phyloP scores from a whole-genome alignment of 108 stramenopile species.

The Nannochloropsis gaditana region DNA sequence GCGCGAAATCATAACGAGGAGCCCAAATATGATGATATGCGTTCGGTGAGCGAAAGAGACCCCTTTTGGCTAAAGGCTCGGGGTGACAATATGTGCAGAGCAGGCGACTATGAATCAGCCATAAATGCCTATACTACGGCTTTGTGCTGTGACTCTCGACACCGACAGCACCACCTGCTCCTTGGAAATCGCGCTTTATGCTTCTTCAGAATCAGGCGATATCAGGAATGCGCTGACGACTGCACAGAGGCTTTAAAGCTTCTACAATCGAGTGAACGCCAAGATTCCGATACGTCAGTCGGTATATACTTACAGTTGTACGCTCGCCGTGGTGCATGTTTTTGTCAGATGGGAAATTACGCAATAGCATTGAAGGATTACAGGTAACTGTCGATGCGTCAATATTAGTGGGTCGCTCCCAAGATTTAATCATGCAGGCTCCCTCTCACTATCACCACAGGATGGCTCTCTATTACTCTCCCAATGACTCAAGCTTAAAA shows the following conservation, averaged over 20 bases:
- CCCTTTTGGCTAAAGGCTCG: conserved; percentile 22
- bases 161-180: background rate
- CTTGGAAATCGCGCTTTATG: conserved; percentile 3
- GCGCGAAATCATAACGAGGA: background rate
- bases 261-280: background rate
- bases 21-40: background rate
- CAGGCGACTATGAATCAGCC: conserved; percentile 23
- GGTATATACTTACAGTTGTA: background rate
- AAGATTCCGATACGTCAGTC: background rate
- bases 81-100: background rate
- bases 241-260: background rate
- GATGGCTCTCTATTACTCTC: conserved; percentile 3
- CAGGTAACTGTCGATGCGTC: background rate
- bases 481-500: background rate
- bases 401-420: background rate
- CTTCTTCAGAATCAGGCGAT: background rate
- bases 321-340: background rate
- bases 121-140: conserved; percentile 21
- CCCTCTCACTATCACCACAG: background rate
- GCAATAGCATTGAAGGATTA: background rate
- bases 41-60: conserved; percentile 22
- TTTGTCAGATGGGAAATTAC: background rate
- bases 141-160: background rate
- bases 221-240: conserved; percentile 3
- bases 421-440: background rate